phyloP scores from a whole-genome alignment of 1,284 basidiomycete genomes.

The Neonothopanus nambi region DNA sequence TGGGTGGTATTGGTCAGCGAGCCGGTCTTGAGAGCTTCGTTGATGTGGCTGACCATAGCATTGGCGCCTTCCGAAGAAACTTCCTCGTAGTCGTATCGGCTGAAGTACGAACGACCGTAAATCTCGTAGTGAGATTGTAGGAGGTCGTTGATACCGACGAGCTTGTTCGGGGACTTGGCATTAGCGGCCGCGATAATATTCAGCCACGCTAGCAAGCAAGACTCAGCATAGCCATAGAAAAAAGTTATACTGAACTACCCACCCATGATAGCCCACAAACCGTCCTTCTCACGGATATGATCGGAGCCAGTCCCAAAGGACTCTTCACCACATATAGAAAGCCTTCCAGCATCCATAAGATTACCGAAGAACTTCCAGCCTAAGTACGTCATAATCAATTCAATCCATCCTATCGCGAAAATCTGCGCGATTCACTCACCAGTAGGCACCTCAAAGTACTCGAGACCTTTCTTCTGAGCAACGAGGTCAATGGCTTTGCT shows the following conservation, averaged over 20 bases:
- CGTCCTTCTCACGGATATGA: constrained; percentile 99
- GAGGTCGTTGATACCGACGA: constrained; percentile 87
- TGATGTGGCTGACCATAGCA: constrained; percentile 80
- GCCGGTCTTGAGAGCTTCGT: constrained; percentile 66
- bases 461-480: constrained; percentile 91
- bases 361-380: constrained; percentile 99
- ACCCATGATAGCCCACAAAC: constrained; percentile 96
- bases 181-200: constrained; percentile 96
- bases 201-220: constrained; percentile 75
- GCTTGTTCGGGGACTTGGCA: constrained; percentile 73
- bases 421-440: constrained; percentile 44
- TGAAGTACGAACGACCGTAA: constrained; percentile 98
- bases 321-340: constrained; percentile 98
- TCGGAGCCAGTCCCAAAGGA: constrained; percentile 99
- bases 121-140: constrained; percentile 85
- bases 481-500: constrained; percentile 96
- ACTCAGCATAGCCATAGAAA: constrained; percentile 1
- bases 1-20: constrained; percentile 71
- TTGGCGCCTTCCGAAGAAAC: constrained; percentile 90
- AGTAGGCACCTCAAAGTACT: constrained; percentile 96
- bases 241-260: constrained; percentile 23
- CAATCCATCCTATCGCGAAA: constrained; percentile 21
- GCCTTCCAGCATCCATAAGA: constrained; percentile 96
- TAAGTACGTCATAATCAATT: constrained; percentile 29
- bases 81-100: constrained; percentile 98